phyloP scores from a whole-genome alignment of 2,329 filamentous ascomycete genomes.

The Blumeriella jaapii region DNA sequence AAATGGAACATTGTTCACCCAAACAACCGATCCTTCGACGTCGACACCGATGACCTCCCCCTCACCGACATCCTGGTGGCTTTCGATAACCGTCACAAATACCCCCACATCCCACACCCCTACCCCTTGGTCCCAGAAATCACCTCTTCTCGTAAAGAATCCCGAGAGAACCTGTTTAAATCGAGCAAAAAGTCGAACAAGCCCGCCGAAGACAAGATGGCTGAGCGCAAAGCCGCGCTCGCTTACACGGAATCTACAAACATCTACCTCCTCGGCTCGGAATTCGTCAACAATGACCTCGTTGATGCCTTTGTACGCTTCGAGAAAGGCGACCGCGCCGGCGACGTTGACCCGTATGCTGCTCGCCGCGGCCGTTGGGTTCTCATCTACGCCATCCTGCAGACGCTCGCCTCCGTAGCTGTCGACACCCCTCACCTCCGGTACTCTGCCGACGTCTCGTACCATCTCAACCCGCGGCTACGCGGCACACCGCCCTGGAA shows the following conservation, averaged over 20 bases:
- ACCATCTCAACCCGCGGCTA: constrained; percentile 45
- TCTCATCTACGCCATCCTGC: constrained; percentile 47
- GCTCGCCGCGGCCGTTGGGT: constrained; percentile 50
- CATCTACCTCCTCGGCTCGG: constrained; percentile 42
- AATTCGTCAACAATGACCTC: constrained; percentile 41
- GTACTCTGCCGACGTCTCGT: constrained; percentile 41
- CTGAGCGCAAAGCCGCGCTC: constrained; percentile 27
- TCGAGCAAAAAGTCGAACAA: constrained; percentile 9
- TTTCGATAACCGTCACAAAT: constrained; percentile 50
- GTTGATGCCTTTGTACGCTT: constrained; percentile 45
- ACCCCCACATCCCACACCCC: constrained; percentile 55
- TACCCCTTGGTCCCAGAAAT: constrained; percentile 52
- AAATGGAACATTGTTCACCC: constrained; percentile 53
- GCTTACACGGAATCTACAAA: constrained; percentile 51
- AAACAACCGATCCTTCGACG: constrained; percentile 35
- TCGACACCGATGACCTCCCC: constrained; percentile 42
- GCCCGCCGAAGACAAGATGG: constrained; percentile 17
- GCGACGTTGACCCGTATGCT: constrained; percentile 40
- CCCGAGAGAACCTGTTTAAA: constrained; percentile 14
- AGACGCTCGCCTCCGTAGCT: constrained; percentile 46
- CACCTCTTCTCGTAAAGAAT: constrained; percentile 27
- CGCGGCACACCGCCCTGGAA: constrained; percentile 44
- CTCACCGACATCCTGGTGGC: constrained; percentile 55
- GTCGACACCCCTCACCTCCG: constrained; percentile 44
- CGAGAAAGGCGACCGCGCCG: constrained; percentile 41